Evolutionary conservation across 1,284 basidiomycete genomes (phyloP).

Genomic region (Melanopsichium pennsylvanicum): DNA sequence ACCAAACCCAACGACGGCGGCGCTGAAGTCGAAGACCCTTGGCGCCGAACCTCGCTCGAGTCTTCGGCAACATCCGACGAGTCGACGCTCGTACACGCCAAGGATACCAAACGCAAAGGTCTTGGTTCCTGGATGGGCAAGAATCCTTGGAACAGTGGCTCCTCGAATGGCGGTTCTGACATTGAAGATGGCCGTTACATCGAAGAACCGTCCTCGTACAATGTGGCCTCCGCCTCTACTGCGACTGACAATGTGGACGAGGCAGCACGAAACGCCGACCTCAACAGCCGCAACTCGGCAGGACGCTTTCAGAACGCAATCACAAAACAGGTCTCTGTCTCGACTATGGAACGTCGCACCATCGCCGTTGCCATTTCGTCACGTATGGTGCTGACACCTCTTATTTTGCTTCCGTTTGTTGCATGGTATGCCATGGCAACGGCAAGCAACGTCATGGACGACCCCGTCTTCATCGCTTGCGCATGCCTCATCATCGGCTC

Average conservation of each 20-base stretch:
- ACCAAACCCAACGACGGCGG: slow-evolving; percentile 5
- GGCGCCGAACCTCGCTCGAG: slow-evolving; percentile 33
- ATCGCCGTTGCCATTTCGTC: slow-evolving; percentile 79
- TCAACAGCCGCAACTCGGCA: slow-evolving; percentile 31
- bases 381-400: slow-evolving; percentile 85
- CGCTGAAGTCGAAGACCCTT: slow-evolving; percentile 31
- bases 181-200: slow-evolving; percentile 28
- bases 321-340: slow-evolving; percentile 11
- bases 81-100: slow-evolving; percentile 34
- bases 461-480: slow-evolving; percentile 84
- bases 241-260: slow-evolving; percentile 2
- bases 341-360: slow-evolving; percentile 71
- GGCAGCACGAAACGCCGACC: slow-evolving; percentile 40
- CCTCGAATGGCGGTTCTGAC: slow-evolving; percentile 24
- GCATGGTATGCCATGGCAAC: slow-evolving; percentile 52
- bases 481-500: slow-evolving; percentile 78
- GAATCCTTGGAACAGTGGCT: slow-evolving; percentile 50
- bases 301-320: slow-evolving; percentile 25
- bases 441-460: slow-evolving; percentile 46
- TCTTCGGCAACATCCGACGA: slow-evolving; percentile 19
- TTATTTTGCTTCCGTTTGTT: slow-evolving; percentile 70
- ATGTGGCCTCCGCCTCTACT: not conserved
- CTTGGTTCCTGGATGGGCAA: slow-evolving; percentile 45
- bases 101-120: slow-evolving; percentile 23
- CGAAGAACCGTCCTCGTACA: slow-evolving; percentile 24